Conservation (phyloP, 768 basidiomycete species). For the Hygrophorus pudorinus region DNA sequence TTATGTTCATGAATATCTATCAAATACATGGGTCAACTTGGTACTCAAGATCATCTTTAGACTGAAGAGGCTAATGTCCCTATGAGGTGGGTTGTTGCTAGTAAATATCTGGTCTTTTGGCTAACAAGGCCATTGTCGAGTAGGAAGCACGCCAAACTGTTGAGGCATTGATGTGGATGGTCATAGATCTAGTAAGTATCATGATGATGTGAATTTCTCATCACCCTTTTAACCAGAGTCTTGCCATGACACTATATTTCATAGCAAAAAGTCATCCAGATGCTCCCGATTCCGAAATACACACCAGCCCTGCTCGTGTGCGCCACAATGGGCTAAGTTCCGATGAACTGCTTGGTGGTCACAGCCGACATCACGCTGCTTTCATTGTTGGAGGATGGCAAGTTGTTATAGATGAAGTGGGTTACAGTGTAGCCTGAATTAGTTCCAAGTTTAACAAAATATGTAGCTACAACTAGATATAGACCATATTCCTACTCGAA, state of each 20-base stretch:
- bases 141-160: constrained; percentile 57
- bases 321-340: constrained; percentile 88
- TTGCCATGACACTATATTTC: constrained; percentile 88
- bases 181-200: constrained; percentile 79
- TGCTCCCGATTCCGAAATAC: constrained; percentile 29
- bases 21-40: not conserved
- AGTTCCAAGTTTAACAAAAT: not conserved
- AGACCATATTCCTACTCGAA: constrained; percentile 77
- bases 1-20: constrained; percentile 19
- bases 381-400: constrained; percentile 62
- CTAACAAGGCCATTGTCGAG: constrained; percentile 8
- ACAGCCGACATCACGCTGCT: constrained; percentile 77
- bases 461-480: constrained; percentile 81
- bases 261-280: constrained; percentile 40
- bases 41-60: constrained; percentile 21
- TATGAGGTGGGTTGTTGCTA: constrained; percentile 46
- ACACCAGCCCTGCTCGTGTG: constrained; percentile 71
- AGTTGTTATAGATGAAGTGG: constrained; percentile 73
- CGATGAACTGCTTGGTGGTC: constrained; percentile 92
- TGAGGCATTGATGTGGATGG: constrained; percentile 70
- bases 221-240: constrained; percentile 45
- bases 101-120: not conserved
- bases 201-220: not conserved
- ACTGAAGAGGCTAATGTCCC: constrained; percentile 69
- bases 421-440: constrained; percentile 4